Percentiles rank a stretch among this genome's conserved stretches.
Conservation (phyloP, 1,139 yeast species). For the Taphrina populina region DNA sequence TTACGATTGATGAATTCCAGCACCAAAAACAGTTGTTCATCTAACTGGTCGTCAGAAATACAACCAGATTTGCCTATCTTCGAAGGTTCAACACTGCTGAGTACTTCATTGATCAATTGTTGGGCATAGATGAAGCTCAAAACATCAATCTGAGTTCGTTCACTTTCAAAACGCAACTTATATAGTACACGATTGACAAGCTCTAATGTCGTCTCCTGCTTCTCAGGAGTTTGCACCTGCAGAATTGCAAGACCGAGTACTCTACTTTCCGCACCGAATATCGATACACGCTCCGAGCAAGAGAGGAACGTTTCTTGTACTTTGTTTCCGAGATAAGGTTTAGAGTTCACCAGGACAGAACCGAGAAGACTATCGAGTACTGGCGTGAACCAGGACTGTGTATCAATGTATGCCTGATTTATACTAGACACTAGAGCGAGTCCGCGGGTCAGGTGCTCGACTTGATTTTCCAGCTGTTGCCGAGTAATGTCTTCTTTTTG, state of each 20-base stretch:
- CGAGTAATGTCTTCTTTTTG: constrained; percentile 61
- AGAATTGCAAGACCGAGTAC: constrained; percentile 69
- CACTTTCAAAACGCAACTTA: constrained; percentile 71
- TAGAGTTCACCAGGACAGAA: constrained; percentile 41
- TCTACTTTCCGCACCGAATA: constrained; percentile 55
- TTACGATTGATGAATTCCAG: constrained; percentile 75
- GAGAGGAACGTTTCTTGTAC: constrained; percentile 43
- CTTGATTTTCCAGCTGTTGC: constrained; percentile 48
- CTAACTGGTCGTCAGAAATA: constrained; percentile 73
- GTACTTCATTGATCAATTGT: constrained; percentile 64
- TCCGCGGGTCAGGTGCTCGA: constrained; percentile 52
- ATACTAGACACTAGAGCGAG: constrained; percentile 57
- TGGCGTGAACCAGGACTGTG: constrained; percentile 66
- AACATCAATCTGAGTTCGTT: constrained; percentile 68
- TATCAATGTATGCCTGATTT: constrained; percentile 60
- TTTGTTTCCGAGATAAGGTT: constrained; percentile 43
- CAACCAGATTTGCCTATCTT: constrained; percentile 59
- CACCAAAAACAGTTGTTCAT: constrained; percentile 77
- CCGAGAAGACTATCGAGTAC: constrained; percentile 52
- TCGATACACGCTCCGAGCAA: constrained; percentile 46
- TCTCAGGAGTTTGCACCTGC: constrained; percentile 50
- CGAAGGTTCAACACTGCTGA: constrained; percentile 35
- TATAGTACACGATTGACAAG: constrained; percentile 67
- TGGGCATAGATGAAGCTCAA: constrained; percentile 68
- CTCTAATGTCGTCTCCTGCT: constrained; percentile 54